Evolutionary conservation across 176 grass and related monocot species (phyloP).

Genomic region (Paspalum notatum): DNA sequence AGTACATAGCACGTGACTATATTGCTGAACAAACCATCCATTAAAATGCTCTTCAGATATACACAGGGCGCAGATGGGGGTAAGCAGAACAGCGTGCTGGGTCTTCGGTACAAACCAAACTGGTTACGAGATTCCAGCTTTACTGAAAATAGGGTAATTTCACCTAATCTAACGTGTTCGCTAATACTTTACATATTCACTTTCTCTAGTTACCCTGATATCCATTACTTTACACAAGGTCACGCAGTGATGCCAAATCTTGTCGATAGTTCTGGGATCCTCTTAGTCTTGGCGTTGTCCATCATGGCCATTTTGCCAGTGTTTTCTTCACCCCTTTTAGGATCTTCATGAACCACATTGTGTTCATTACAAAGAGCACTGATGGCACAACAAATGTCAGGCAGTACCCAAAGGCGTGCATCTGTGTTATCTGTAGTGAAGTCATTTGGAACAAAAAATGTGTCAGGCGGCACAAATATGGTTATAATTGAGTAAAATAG

Average conservation of each 20-base stretch:
- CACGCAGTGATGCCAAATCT: background rate
- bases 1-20: background rate
- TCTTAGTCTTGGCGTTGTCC: background rate
- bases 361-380: conserved; percentile 85
- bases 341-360: conserved; percentile 92
- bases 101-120: conserved; percentile 38
- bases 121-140: conserved; percentile 37
- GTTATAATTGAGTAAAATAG: conserved; percentile 29
- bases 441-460: conserved; percentile 29
- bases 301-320: conserved; percentile 61
- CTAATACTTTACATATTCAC: conserved; percentile 50
- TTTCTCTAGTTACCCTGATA: conserved; percentile 47
- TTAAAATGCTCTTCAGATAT: conserved; percentile 34
- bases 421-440: conserved; percentile 63
- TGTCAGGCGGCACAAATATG: conserved; percentile 21
- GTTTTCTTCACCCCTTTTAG: conserved; percentile 89
- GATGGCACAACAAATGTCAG: conserved; percentile 57
- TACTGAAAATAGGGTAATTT: conserved; percentile 29
- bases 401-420: conserved; percentile 81
- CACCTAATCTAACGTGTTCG: conserved; percentile 52
- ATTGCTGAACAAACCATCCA: conserved; percentile 25
- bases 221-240: conserved; percentile 53
- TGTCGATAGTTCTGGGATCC: conserved; percentile 6
- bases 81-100: conserved; percentile 35
- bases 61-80: conserved; percentile 21